phyloP scores from a whole-genome alignment of 495 filamentous ascomycete species.

The Aspergillus asperescens region DNA sequence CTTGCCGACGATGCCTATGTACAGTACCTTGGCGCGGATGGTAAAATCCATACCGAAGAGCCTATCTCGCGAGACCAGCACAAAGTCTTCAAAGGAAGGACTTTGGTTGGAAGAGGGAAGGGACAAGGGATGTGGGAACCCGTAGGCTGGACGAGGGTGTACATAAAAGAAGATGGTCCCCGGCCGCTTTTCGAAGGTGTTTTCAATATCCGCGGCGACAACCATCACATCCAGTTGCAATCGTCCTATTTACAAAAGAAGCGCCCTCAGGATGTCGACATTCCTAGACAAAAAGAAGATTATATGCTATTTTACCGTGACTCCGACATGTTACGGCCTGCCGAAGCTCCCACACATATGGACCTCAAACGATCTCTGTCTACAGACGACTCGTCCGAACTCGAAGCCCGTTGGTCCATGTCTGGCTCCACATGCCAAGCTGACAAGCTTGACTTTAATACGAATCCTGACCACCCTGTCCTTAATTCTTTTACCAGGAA shows the following conservation, averaged over 20 bases:
- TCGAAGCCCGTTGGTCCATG: not conserved
- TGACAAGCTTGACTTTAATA: constrained; percentile 67
- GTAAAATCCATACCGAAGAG: constrained; percentile 55
- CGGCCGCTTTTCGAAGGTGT: constrained; percentile 85
- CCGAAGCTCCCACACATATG: constrained; percentile 25
- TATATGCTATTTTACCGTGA: constrained; percentile 91
- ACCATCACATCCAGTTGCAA: constrained; percentile 81
- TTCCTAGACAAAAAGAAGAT: constrained; percentile 57
- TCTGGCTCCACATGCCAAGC: constrained; percentile 49
- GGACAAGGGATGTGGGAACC: constrained; percentile 65
- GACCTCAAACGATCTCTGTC: constrained; percentile 50
- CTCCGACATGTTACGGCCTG: constrained; percentile 61
- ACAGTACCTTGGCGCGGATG: constrained; percentile 64
- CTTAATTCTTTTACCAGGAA: constrained; percentile 42
- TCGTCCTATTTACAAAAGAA: constrained; percentile 70
- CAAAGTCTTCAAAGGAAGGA: constrained; percentile 75
- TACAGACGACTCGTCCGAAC: constrained; percentile 16
- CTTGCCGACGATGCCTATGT: constrained; percentile 70
- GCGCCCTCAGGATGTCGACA: constrained; percentile 65
- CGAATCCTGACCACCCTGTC: constrained; percentile 59
- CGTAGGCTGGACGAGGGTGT: constrained; percentile 81
- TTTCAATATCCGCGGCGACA: constrained; percentile 72
- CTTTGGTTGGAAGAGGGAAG: constrained; percentile 60
- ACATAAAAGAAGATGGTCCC: constrained; percentile 67
- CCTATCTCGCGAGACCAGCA: constrained; percentile 64